Conservation (phyloP, 75 land plant species). For the Sequoiadendron giganteum region DNA sequence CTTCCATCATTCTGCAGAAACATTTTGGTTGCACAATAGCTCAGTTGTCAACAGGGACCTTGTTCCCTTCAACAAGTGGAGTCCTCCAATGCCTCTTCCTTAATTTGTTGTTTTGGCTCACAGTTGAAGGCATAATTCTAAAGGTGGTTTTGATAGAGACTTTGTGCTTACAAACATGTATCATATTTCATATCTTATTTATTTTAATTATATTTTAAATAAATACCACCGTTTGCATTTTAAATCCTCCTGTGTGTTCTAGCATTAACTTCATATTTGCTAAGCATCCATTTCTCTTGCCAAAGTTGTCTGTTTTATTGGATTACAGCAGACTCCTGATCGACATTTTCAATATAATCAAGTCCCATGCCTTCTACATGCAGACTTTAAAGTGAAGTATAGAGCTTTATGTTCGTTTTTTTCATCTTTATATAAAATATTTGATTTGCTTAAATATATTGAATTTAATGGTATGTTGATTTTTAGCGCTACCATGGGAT, state of each 20-base stretch:
- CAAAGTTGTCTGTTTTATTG: neutral
- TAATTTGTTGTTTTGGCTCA: slow-evolving; percentile 19
- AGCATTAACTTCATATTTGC: neutral
- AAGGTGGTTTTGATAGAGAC: neutral
- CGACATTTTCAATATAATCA: neutral
- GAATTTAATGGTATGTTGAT: neutral
- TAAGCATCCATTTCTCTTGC: neutral
- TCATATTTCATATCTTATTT: neutral
- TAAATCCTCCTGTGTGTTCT: neutral
- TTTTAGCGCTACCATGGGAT: no score
- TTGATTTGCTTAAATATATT: neutral
- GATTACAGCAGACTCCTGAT: neutral
- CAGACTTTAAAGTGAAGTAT: no score
- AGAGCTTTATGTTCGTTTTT: no score
- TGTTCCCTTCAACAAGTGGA: slow-evolving; percentile 59
- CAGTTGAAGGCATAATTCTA: neutral
- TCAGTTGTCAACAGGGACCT: slow-evolving; percentile 70
- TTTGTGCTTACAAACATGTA: neutral
- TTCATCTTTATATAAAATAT: neutral
- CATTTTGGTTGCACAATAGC: slow-evolving; percentile 91
- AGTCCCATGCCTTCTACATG: neutral
- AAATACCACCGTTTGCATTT: neutral
- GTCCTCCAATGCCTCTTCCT: slow-evolving; percentile 73
- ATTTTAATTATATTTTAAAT: neutral
- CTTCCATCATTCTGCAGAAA: slow-evolving; percentile 84